Conservation (phyloP, 306 rosid genomes). For the Trifolium repens region DNA sequence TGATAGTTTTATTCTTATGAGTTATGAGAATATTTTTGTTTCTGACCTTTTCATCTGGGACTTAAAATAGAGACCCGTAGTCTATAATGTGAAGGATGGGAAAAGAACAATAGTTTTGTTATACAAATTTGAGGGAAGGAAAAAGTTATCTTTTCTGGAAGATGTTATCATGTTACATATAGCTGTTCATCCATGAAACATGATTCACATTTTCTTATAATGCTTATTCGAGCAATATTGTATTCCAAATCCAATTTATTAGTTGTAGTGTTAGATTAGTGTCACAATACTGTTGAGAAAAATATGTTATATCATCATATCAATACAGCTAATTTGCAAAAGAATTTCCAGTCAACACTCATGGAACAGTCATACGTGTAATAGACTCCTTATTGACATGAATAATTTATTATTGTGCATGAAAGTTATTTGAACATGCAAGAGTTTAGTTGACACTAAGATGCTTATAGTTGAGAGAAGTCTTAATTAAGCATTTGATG, state of each 20-base stretch:
- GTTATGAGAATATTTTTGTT: not conserved
- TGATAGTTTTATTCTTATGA: constrained; percentile 19
- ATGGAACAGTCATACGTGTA: not conserved
- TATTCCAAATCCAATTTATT: not conserved
- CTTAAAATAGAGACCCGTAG: not conserved
- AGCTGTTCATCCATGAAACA: not conserved
- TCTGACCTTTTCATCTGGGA: not conserved
- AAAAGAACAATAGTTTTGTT: not conserved
- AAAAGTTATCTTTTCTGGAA: not conserved
- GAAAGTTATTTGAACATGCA: not conserved
- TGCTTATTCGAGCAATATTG: constrained; percentile 5
- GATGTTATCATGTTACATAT: not conserved
- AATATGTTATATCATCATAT: not conserved
- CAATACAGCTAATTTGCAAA: not conserved
- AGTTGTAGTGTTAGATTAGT: not conserved
- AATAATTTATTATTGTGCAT: constrained; percentile 1
- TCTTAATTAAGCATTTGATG: not conserved
- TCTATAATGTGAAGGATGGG: constrained; percentile 4
- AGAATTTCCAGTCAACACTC: constrained; percentile 9
- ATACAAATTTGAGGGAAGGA: not conserved
- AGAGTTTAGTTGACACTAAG: not conserved
- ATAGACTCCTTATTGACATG: not conserved
- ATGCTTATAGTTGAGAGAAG: constrained; percentile 12
- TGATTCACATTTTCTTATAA: not conserved
- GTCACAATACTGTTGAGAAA: not conserved